A percentile compares a stretch with the other conserved stretches of the same genome.
phyloP scores from a whole-genome alignment of 2,329 filamentous ascomycete species.

The Cucurbitaria berberidis region DNA sequence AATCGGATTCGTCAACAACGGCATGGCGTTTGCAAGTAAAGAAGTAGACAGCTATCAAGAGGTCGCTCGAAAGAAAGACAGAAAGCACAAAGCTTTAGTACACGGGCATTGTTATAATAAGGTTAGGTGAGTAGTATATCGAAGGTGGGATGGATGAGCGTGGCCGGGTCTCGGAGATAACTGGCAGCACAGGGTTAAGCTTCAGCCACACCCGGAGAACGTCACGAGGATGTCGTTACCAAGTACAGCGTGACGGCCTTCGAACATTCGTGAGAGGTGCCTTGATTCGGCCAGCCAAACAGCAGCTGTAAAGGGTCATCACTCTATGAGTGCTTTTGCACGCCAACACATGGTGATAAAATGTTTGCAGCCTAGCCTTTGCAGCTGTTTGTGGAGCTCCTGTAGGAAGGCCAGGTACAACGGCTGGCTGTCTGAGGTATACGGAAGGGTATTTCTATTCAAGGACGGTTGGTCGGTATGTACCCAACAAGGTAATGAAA shows the following conservation, averaged over 20 bases:
- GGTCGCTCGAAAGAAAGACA: background rate
- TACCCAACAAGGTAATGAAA: background rate
- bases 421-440: background rate
- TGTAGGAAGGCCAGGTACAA: background rate
- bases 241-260: too few relatives aligned
- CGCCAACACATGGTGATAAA: too few relatives aligned
- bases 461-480: background rate
- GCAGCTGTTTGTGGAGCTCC: slow-evolving; percentile 7
- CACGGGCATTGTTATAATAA: background rate
- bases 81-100: background rate
- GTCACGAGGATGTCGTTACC: slow-evolving; percentile 15
- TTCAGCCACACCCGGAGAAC: slow-evolving; percentile 10
- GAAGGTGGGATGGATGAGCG: slow-evolving; percentile 16
- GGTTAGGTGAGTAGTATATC: background rate
- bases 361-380: too few relatives aligned
- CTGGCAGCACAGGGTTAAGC: slow-evolving; percentile 11
- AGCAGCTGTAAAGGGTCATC: too few relatives aligned
- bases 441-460: background rate
- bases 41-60: background rate
- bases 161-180: slow-evolving; percentile 5
- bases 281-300: too few relatives aligned
- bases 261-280: too few relatives aligned
- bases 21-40: slow-evolving; percentile 18
- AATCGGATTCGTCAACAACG: slow-evolving; percentile 27
- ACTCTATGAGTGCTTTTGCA: too few relatives aligned